phyloP scores from a whole-genome alignment of 176 grass and related monocot species.

The Aegilops longissima region DNA sequence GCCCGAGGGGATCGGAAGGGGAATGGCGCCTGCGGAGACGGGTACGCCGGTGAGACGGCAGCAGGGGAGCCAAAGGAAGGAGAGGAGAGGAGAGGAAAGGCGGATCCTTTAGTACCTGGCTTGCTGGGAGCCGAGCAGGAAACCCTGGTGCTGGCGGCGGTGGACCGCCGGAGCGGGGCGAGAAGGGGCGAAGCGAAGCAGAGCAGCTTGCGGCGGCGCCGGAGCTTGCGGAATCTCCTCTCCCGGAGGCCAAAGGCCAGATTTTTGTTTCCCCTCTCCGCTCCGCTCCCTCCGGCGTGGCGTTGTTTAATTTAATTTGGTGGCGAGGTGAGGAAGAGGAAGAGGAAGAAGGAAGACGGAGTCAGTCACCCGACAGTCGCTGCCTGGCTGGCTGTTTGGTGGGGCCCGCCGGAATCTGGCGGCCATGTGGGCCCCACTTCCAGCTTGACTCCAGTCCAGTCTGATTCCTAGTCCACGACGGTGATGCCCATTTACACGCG shows the following conservation, averaged over 20 bases:
- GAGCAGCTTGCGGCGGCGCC: not conserved
- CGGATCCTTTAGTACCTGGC: not conserved
- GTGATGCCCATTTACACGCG: too few species aligned
- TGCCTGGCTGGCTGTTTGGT: not conserved
- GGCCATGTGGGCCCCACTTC: not conserved
- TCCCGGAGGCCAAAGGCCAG: not conserved
- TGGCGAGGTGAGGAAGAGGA: too few species aligned
- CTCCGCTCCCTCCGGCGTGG: not conserved
- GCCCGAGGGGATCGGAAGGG: too few species aligned
- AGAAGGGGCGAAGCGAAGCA: too few species aligned
- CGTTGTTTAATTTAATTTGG: not conserved
- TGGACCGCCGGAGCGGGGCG: too few species aligned
- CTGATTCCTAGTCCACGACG: not conserved
- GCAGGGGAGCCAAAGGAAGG: too few species aligned
- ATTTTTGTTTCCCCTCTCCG: not conserved
- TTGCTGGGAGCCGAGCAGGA: not conserved
- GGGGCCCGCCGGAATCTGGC: not conserved
- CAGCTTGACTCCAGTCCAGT: not conserved
- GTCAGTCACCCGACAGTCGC: not conserved
- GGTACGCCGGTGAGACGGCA: not conserved
- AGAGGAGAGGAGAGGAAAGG: not conserved
- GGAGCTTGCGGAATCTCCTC: not conserved
- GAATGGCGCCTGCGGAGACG: not conserved
- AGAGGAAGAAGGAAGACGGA: too few species aligned
- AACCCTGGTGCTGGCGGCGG: too few species aligned